These are phyloP conservation scores for Diutina neorugosa DNA, from an alignment of 1,139 yeast species.

Conservation along the genomic window DNA sequence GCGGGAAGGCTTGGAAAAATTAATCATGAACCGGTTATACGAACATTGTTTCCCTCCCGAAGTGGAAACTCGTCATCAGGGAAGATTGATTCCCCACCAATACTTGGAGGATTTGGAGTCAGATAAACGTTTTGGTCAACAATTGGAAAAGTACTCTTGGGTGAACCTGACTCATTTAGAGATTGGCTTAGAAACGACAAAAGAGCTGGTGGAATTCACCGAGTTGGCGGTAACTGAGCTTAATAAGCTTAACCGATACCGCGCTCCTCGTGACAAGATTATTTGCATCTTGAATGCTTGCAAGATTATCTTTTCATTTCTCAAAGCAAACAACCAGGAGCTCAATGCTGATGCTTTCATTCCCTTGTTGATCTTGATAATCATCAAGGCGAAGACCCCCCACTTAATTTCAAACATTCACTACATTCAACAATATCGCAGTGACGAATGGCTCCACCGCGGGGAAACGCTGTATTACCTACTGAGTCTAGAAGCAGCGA, in stretches of 20 bases:
- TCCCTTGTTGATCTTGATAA: conserved; percentile 72
- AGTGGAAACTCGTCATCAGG: conserved; percentile 19
- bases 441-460: conserved; percentile 50
- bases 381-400: conserved; percentile 53
- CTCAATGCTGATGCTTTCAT: conserved; percentile 86
- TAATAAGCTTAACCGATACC: conserved; percentile 63
- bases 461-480: conserved; percentile 88
- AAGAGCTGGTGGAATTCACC: conserved; percentile 29
- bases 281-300: conserved; percentile 87
- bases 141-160: conserved; percentile 62
- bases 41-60: conserved; percentile 74
- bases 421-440: conserved; percentile 77
- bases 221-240: conserved; percentile 63
- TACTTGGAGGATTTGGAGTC: conserved; percentile 43
- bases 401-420: conserved; percentile 64
- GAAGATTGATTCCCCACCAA: conserved; percentile 26
- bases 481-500: conserved; percentile 79
- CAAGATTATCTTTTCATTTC: conserved; percentile 79
- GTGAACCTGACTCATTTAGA: conserved; percentile 74
- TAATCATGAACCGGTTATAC: conserved; percentile 81
- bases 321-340: conserved; percentile 61
- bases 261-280: conserved; percentile 92
- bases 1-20: conserved; percentile 83
- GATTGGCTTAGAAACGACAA: conserved; percentile 32
- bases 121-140: conserved; percentile 45